Evolutionary conservation across 2,329 filamentous ascomycete genomes (phyloP).

Genomic region (Exophiala viscosa): DNA sequence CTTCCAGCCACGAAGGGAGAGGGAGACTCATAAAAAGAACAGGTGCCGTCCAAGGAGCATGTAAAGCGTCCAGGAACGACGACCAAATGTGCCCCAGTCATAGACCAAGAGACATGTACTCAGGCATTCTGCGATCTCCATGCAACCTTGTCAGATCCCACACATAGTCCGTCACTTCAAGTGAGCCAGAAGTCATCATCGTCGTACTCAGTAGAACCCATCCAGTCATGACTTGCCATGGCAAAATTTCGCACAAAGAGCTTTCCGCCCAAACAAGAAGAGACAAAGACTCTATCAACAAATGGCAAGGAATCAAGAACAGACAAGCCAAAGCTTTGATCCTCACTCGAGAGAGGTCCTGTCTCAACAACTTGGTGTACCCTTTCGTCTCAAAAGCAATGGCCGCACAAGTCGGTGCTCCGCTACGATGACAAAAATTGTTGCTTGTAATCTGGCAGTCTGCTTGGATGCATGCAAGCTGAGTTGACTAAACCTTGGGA

Average conservation of each 20-base stretch:
- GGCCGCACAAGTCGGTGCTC: slow-evolving; percentile 3
- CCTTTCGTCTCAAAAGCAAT: slow-evolving; percentile 9
- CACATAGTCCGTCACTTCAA: slow-evolving; percentile 23
- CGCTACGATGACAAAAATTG: slow-evolving; percentile 1
- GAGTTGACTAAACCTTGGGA: slow-evolving; percentile 12
- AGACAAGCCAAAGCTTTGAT: slow-evolving; percentile 95
- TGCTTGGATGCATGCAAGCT: slow-evolving; percentile 8
- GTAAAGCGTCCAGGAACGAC: slow-evolving; percentile 22
- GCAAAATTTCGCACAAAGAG: slow-evolving; percentile 16
- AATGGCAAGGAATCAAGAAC: slow-evolving; percentile 38
- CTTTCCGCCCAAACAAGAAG: slow-evolving; percentile 6
- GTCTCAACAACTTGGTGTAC: slow-evolving; percentile 35
- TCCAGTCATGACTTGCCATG: slow-evolving; percentile 7
- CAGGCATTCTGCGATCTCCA: slow-evolving; percentile 5
- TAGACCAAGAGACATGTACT: slow-evolving; percentile 6
- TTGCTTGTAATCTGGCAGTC: slow-evolving; percentile 6
- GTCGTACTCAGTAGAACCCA: slow-evolving; percentile 9
- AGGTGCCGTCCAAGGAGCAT: slow-evolving; percentile 19
- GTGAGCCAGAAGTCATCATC: slow-evolving; percentile 22
- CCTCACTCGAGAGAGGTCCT: slow-evolving; percentile 89
- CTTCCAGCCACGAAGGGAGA: slow-evolving; percentile 5
- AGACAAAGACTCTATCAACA: slow-evolving; percentile 6
- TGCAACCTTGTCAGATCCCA: slow-evolving; percentile 6
- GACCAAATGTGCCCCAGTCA: background rate
- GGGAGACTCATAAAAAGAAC: slow-evolving; percentile 29